Percentiles rank a stretch among this genome's conserved stretches.
These are phyloP conservation scores for Ascochyta rabiei DNA, from an alignment of 2,329 filamentous ascomycete genomes.

Conservation along the genomic window DNA sequence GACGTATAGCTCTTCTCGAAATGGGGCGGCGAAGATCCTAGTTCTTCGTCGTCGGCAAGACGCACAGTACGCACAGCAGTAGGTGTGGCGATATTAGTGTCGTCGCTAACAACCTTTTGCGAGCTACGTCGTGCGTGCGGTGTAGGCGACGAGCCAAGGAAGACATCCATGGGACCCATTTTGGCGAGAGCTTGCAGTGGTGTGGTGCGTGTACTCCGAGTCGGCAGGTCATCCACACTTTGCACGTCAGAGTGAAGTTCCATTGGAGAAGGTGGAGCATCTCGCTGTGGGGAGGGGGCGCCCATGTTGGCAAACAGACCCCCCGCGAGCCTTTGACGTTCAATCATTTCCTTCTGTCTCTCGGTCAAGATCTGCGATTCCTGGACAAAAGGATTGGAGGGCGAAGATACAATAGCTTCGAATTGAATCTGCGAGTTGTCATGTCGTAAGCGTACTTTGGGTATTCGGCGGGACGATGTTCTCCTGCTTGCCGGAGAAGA, in stretches of 20 bases:
- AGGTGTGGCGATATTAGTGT: conserved; percentile 36
- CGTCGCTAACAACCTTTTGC: conserved; percentile 34
- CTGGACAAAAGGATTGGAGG: conserved; percentile 51
- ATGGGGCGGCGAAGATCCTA: conserved; percentile 46
- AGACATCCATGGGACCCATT: conserved; percentile 44
- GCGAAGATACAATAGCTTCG: conserved; percentile 68
- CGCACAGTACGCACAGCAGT: conserved; percentile 33
- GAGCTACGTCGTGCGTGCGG: conserved; percentile 38
- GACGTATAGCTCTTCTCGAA: conserved; percentile 23
- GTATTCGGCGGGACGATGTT: conserved; percentile 37
- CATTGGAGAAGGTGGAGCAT: conserved; percentile 30
- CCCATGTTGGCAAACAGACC: conserved; percentile 70
- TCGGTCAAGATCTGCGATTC: conserved; percentile 81
- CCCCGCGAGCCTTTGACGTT: conserved; percentile 69
- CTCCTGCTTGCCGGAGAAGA: conserved; percentile 28
- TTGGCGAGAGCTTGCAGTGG: conserved; percentile 33
- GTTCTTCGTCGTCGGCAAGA: conserved; percentile 31
- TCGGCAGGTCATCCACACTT: conserved; percentile 32
- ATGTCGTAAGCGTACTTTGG: conserved; percentile 68
- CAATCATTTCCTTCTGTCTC: conserved; percentile 76
- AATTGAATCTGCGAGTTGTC: conserved; percentile 85
- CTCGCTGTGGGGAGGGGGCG: conserved; percentile 25
- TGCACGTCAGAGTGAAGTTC: conserved; percentile 39
- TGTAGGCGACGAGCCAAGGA: conserved; percentile 46
- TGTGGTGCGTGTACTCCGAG: conserved; percentile 30